Conservation (phyloP, 176 grass and related monocot genomes). For the Ensete glaucum region DNA sequence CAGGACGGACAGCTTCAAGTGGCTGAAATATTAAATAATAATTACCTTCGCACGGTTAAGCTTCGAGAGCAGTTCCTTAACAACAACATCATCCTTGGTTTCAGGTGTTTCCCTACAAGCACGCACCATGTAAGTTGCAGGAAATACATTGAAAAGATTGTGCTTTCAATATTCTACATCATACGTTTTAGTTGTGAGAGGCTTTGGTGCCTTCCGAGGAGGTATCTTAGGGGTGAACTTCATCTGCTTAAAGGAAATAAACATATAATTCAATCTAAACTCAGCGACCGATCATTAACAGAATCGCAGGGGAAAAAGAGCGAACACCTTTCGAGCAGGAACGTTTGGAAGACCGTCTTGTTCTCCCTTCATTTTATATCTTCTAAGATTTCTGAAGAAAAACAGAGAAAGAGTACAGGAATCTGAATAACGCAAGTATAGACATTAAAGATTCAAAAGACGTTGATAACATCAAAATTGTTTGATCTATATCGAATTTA, state of each 20-base stretch:
- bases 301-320: neutral
- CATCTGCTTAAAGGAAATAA: constrained; percentile 18
- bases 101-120: constrained; percentile 35
- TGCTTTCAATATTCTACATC: neutral
- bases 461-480: no score
- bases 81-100: constrained; percentile 35
- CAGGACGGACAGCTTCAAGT: neutral
- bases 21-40: neutral
- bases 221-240: constrained; percentile 39
- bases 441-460: no score
- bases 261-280: neutral
- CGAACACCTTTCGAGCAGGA: neutral
- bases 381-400: neutral
- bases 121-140: neutral
- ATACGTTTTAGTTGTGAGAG: constrained; percentile 29
- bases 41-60: constrained; percentile 37
- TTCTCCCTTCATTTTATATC: neutral
- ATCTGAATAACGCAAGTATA: no score
- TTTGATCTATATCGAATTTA: no score
- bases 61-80: constrained; percentile 42
- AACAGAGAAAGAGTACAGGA: neutral
- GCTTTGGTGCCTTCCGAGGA: constrained; percentile 31
- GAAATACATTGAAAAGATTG: neutral
- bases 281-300: neutral
- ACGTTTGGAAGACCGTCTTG: neutral